These are phyloP conservation scores for Dovyalis caffra DNA, from an alignment of 345 rosid species.

Conservation along the genomic window DNA sequence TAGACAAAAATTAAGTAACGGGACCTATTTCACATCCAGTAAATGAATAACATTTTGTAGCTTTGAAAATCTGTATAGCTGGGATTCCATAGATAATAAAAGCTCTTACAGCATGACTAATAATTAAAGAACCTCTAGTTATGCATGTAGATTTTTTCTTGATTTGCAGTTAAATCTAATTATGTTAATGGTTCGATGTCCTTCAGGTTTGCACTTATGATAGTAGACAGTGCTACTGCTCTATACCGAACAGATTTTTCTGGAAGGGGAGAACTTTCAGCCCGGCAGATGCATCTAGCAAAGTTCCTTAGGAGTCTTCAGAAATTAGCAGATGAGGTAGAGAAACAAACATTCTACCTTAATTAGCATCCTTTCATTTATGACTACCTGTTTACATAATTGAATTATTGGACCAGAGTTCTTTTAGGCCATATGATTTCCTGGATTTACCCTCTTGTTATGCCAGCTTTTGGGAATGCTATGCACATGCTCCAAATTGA, in stretches of 20 bases:
- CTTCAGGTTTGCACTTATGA: conserved; percentile 84
- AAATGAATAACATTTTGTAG: neutral
- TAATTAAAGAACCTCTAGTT: neutral
- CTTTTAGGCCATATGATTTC: neutral
- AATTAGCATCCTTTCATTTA: neutral
- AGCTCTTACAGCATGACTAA: neutral
- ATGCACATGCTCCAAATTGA: neutral
- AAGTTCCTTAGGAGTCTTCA: conserved; percentile 95
- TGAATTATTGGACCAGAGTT: neutral
- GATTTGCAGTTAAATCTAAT: neutral
- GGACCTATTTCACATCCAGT: neutral
- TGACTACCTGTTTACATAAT: neutral
- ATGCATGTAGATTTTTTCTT: neutral
- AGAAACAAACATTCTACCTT: neutral
- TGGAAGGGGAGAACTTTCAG: conserved; percentile 95
- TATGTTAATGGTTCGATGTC: neutral
- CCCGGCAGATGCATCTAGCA: conserved; percentile 98
- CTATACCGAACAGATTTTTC: conserved; percentile 92
- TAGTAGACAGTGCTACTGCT: conserved; percentile 95
- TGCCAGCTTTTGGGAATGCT: neutral
- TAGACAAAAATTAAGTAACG: neutral
- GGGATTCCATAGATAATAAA: neutral
- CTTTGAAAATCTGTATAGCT: neutral
- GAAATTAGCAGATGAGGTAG: conserved; percentile 95
- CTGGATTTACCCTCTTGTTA: neutral